Evolutionary conservation across 495 filamentous ascomycete genomes (phyloP).

Genomic region (Penicillium lagena): DNA sequence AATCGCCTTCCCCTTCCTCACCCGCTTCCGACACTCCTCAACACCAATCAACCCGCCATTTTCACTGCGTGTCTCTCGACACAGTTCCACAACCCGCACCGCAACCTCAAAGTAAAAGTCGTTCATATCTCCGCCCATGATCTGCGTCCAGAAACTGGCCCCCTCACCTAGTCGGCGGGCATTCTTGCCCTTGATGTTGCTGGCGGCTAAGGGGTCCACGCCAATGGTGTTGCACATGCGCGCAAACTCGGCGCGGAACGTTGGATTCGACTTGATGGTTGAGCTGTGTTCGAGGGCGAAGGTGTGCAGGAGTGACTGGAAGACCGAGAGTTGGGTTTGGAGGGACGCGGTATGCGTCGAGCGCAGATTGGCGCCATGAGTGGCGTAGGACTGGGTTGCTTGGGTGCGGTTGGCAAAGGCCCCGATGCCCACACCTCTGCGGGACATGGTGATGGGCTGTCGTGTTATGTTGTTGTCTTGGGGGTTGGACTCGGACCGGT

Average conservation of each 20-base stretch:
- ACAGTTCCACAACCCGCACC: conserved; percentile 89
- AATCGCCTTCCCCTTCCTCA: conserved; percentile 63
- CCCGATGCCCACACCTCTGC: conserved; percentile 76
- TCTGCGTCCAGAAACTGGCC: conserved; percentile 84
- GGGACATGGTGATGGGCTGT: conserved; percentile 31
- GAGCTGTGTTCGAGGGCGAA: conserved; percentile 92
- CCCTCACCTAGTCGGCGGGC: conserved; percentile 34
- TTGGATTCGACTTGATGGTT: conserved; percentile 90
- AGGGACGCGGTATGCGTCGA: conserved; percentile 74
- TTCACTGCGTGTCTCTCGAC: conserved; percentile 76
- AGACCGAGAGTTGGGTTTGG: conserved; percentile 87
- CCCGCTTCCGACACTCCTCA: conserved; percentile 66
- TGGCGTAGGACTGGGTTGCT: conserved; percentile 76
- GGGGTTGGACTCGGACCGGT: not conserved
- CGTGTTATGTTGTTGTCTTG: not conserved
- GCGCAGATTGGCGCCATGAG: conserved; percentile 79
- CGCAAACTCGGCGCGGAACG: conserved; percentile 93
- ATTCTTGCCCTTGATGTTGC: conserved; percentile 51
- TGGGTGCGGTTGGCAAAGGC: conserved; percentile 82
- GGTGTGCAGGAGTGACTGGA: conserved; percentile 86
- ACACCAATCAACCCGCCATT: conserved; percentile 91
- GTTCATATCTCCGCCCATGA: conserved; percentile 84
- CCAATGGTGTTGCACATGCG: conserved; percentile 97
- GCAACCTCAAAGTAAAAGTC: conserved; percentile 98
- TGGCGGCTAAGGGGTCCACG: conserved; percentile 82